These are phyloP conservation scores for Vachellia collinsii DNA, from an alignment of 306 rosid genomes.

Conservation along the genomic window DNA sequence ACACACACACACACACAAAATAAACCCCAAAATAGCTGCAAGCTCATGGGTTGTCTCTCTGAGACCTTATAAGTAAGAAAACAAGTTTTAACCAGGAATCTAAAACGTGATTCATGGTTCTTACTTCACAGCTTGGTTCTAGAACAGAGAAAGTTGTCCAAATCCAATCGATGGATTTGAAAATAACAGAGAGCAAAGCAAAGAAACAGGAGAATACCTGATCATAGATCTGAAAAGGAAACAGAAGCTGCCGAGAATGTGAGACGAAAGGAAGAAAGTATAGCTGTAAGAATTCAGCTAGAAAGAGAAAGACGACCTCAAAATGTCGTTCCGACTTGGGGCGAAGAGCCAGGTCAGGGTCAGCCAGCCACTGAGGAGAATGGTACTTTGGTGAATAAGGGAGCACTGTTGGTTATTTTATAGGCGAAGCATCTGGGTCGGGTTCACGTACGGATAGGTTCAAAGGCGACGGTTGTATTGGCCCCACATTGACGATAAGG, in stretches of 20 bases:
- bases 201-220: constrained; percentile 35
- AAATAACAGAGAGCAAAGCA: constrained; percentile 4
- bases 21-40: neutral
- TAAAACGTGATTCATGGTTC: neutral
- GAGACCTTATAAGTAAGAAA: neutral
- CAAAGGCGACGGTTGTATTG: neutral
- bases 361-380: neutral
- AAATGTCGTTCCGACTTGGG: constrained; percentile 4
- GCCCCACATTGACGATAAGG: neutral
- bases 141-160: constrained; percentile 8
- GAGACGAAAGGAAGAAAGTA: neutral
- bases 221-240: neutral
- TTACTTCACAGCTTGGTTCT: neutral
- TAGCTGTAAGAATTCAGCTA: neutral
- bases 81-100: neutral
- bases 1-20: no score
- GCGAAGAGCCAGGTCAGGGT: neutral
- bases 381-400: constrained; percentile 29
- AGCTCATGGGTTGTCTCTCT: neutral
- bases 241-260: constrained; percentile 25
- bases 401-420: neutral
- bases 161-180: neutral
- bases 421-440: neutral
- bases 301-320: neutral
- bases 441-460: neutral